phyloP scores from a whole-genome alignment of 2,329 filamentous ascomycete genomes.

The Bipolaris victoriae region DNA sequence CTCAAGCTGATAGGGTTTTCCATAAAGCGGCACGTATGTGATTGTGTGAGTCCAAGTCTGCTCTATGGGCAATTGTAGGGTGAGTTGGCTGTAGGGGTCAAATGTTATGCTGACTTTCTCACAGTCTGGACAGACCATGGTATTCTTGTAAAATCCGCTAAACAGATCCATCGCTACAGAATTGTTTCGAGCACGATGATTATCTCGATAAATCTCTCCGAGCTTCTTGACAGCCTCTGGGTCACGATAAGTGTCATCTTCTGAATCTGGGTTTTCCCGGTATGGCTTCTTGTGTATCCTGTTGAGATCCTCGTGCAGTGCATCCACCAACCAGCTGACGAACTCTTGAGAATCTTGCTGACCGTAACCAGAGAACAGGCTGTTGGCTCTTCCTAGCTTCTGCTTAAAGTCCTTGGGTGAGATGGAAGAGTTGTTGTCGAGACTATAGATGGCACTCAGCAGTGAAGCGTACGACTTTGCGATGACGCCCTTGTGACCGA shows the following conservation, averaged over 20 bases:
- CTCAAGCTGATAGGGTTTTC: slow-evolving; percentile 71
- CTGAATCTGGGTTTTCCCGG: slow-evolving; percentile 96
- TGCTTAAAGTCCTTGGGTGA: slow-evolving; percentile 82
- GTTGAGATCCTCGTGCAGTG: slow-evolving; percentile 92
- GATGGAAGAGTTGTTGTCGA: slow-evolving; percentile 69
- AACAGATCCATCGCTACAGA: slow-evolving; percentile 96
- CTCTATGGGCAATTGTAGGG: slow-evolving; percentile 86
- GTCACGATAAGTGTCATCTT: slow-evolving; percentile 91
- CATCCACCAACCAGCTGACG: slow-evolving; percentile 90
- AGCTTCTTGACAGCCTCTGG: slow-evolving; percentile 80
- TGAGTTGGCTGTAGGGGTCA: slow-evolving; percentile 95
- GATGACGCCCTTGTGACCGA: slow-evolving; percentile 84
- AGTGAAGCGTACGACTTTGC: slow-evolving; percentile 83
- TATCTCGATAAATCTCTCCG: slow-evolving; percentile 87
- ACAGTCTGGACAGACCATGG: slow-evolving; percentile 87
- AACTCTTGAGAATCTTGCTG: slow-evolving; percentile 99
- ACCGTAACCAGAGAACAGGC: slow-evolving; percentile 89
- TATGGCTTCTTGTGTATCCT: slow-evolving; percentile 95
- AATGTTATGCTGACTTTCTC: slow-evolving; percentile 98
- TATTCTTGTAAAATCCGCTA: slow-evolving; percentile 96
- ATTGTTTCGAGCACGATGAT: slow-evolving; percentile 90
- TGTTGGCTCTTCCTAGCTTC: slow-evolving; percentile 78
- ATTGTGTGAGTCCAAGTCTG: slow-evolving; percentile 78
- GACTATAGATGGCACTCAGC: slow-evolving; percentile 77
- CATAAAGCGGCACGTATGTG: slow-evolving; percentile 77